phyloP scores from a whole-genome alignment of 306 rosid genomes.

The Purshia tridentata region DNA sequence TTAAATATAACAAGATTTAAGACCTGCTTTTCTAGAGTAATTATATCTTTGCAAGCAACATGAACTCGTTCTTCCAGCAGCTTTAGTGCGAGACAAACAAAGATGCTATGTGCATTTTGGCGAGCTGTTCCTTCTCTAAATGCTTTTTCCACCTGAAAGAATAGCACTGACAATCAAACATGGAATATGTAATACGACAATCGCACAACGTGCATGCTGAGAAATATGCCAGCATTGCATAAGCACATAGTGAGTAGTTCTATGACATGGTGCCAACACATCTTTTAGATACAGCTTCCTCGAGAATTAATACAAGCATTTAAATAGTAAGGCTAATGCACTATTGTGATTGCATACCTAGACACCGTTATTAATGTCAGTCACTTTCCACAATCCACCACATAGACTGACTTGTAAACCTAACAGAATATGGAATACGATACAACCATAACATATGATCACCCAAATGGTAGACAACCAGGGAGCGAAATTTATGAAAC shows the following conservation, averaged over 20 bases:
- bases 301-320: neutral
- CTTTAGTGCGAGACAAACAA: slow-evolving; percentile 91
- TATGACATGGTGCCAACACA: slow-evolving; percentile 5
- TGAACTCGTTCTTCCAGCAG: slow-evolving; percentile 96
- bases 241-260: neutral
- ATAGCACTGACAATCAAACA: slow-evolving; percentile 28
- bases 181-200: slow-evolving; percentile 4
- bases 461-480: neutral
- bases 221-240: neutral
- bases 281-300: neutral
- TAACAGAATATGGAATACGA: neutral
- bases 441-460: neutral
- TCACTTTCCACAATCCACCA: slow-evolving; percentile 9
- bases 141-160: slow-evolving; percentile 93
- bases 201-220: neutral
- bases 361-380: neutral
- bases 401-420: neutral
- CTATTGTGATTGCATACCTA: slow-evolving; percentile 5
- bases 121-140: slow-evolving; percentile 99
- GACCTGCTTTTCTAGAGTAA: slow-evolving; percentile 96
- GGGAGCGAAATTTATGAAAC: neutral
- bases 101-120: slow-evolving; percentile 99
- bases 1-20: slow-evolving; percentile 33
- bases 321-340: neutral
- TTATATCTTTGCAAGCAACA: slow-evolving; percentile 97